These are phyloP conservation scores for Penicillium cataractarum DNA, from an alignment of 495 filamentous ascomycete species.

Conservation along the genomic window DNA sequence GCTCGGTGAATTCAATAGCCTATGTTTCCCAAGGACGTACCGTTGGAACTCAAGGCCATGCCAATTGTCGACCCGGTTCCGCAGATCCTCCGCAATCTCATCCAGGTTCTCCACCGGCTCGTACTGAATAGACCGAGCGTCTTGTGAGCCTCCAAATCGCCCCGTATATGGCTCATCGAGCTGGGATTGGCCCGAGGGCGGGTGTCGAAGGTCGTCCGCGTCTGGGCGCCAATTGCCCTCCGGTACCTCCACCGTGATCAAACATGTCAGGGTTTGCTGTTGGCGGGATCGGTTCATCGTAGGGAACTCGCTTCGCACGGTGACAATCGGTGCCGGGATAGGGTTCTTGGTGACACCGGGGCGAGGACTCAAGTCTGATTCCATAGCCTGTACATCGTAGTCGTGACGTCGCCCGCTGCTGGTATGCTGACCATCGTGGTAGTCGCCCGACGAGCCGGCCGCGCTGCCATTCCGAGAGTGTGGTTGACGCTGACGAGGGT, in stretches of 20 bases:
- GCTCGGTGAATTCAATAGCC: background rate
- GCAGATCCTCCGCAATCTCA: constrained; percentile 84
- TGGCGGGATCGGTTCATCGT: constrained; percentile 89
- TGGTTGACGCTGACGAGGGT: constrained; percentile 53
- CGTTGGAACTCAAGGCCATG: constrained; percentile 94
- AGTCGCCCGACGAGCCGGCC: constrained; percentile 74
- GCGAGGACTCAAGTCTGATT: constrained; percentile 78
- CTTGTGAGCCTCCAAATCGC: constrained; percentile 37
- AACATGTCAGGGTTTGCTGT: constrained; percentile 92
- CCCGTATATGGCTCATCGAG: constrained; percentile 46
- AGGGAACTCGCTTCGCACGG: constrained; percentile 94
- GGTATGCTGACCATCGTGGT: constrained; percentile 62
- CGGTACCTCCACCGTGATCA: constrained; percentile 92
- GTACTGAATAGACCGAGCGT: constrained; percentile 35
- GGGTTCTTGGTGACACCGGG: constrained; percentile 75
- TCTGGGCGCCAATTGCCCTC: constrained; percentile 91
- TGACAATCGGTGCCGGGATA: constrained; percentile 87
- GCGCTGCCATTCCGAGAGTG: constrained; percentile 75
- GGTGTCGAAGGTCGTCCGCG: constrained; percentile 75
- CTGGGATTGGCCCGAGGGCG: constrained; percentile 60
- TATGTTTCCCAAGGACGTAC: constrained; percentile 9
- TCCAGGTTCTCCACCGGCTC: constrained; percentile 71
- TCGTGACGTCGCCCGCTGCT: constrained; percentile 73
- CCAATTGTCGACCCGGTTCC: constrained; percentile 93
- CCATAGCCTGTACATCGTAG: constrained; percentile 96